These are phyloP conservation scores for Mycena pura DNA, from an alignment of 768 basidiomycete genomes.

Conservation along the genomic window DNA sequence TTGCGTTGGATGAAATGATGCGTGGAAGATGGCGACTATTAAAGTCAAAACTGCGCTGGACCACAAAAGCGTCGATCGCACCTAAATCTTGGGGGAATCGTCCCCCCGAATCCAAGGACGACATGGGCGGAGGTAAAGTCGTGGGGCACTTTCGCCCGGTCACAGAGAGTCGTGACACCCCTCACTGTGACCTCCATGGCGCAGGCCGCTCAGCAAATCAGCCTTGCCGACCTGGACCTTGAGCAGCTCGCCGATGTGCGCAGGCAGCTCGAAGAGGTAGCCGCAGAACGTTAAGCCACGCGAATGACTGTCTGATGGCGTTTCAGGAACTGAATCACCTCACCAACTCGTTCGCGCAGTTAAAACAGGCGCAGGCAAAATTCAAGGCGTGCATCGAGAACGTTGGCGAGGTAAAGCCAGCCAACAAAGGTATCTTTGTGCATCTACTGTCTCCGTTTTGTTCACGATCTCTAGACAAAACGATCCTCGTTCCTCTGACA, in stretches of 20 bases:
- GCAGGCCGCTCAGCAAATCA: conserved; percentile 76
- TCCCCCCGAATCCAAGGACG: conserved; percentile 27
- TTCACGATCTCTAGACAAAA: conserved; percentile 63
- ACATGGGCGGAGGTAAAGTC: conserved; percentile 10
- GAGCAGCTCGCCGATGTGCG: conserved; percentile 88
- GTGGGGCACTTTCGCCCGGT: conserved; percentile 16
- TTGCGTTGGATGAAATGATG: conserved; percentile 83
- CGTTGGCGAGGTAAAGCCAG: conserved; percentile 73
- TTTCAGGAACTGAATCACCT: conserved; percentile 89
- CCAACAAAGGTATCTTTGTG: conserved; percentile 60
- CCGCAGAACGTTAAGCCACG: background rate
- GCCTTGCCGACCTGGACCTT: conserved; percentile 82
- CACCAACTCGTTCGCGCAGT: conserved; percentile 89
- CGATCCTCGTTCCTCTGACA: conserved; percentile 90
- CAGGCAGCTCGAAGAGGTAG: conserved; percentile 91
- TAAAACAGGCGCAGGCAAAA: conserved; percentile 92
- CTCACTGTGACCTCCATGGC: conserved; percentile 32
- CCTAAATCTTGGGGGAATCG: conserved; percentile 60
- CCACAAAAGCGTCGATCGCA: conserved; percentile 28
- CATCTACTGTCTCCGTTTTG: background rate
- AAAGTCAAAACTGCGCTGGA: background rate
- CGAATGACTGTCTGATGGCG: conserved; percentile 2
- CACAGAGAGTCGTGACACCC: background rate
- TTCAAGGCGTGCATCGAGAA: conserved; percentile 89
- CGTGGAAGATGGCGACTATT: conserved; percentile 82